These are phyloP conservation scores for Trichoderma oligosporum DNA, from an alignment of 2,329 filamentous ascomycete genomes.

Conservation along the genomic window DNA sequence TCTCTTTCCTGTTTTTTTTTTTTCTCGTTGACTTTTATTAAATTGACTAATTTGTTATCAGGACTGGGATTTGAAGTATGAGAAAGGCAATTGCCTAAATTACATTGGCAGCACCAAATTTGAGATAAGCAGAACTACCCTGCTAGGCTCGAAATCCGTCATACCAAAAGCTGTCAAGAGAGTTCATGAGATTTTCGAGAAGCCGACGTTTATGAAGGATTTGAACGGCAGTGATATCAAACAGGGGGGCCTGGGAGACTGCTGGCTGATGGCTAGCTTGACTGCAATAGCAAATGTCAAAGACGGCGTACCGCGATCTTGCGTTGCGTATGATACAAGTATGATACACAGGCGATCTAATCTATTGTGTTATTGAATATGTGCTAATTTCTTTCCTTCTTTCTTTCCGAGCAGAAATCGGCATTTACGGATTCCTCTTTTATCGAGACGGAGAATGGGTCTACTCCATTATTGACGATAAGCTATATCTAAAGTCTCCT, in stretches of 20 bases:
- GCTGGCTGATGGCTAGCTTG: conserved; percentile 77
- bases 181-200: conserved; percentile 70
- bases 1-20: not conserved
- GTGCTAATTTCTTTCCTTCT: conserved; percentile 22
- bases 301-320: conserved; percentile 66
- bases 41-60: conserved; percentile 31
- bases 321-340: conserved; percentile 68
- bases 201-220: conserved; percentile 63
- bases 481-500: conserved; percentile 77
- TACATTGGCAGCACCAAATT: conserved; percentile 50
- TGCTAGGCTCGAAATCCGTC: conserved; percentile 44
- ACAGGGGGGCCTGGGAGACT: conserved; percentile 74
- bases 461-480: conserved; percentile 87
- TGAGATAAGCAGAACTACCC: conserved; percentile 44
- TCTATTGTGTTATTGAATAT: not conserved
- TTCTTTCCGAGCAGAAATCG: conserved; percentile 56
- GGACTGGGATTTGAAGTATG: conserved; percentile 67
- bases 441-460: conserved; percentile 88
- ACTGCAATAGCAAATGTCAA: conserved; percentile 72
- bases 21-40: no score
- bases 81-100: conserved; percentile 54
- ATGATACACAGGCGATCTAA: conserved; percentile 25
- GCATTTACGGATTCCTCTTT: conserved; percentile 88
- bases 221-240: conserved; percentile 71
- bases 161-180: conserved; percentile 73